phyloP scores from a whole-genome alignment of 345 rosid species.

The Balakata baccata region DNA sequence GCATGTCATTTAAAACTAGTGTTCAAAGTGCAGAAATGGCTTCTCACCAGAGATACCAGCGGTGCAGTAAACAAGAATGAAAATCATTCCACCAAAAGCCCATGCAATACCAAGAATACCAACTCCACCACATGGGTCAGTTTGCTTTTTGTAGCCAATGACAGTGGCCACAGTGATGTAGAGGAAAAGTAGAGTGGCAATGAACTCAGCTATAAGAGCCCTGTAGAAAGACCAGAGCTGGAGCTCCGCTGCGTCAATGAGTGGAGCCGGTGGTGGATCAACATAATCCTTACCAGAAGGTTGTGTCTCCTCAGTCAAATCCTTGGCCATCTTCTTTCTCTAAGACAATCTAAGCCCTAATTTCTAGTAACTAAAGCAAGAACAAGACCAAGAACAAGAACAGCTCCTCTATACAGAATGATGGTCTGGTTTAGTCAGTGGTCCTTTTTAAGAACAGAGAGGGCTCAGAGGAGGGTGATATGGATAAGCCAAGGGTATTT shows the following conservation, averaged over 20 bases:
- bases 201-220: slow-evolving; percentile 90
- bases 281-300: slow-evolving; percentile 66
- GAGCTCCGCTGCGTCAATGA: slow-evolving; percentile 61
- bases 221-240: slow-evolving; percentile 87
- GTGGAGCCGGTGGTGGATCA: slow-evolving; percentile 95
- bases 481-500: slow-evolving; percentile 46
- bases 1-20: background rate
- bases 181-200: slow-evolving; percentile 92
- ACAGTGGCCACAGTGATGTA: slow-evolving; percentile 79
- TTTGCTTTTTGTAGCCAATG: slow-evolving; percentile 66
- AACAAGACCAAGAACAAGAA: background rate
- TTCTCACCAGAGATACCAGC: slow-evolving; percentile 75
- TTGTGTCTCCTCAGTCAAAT: slow-evolving; percentile 74
- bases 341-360: background rate
- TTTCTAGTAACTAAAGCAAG: background rate
- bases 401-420: background rate
- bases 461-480: background rate
- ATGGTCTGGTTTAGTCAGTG: background rate
- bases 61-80: slow-evolving; percentile 67
- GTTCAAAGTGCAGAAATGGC: background rate
- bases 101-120: slow-evolving; percentile 91
- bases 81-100: slow-evolving; percentile 92
- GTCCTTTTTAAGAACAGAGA: slow-evolving; percentile 21
- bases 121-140: slow-evolving; percentile 66
- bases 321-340: slow-evolving; percentile 54